These are phyloP conservation scores for Trichophyton mentagrophytes DNA, from an alignment of 2,329 filamentous ascomycete genomes.

Conservation along the genomic window DNA sequence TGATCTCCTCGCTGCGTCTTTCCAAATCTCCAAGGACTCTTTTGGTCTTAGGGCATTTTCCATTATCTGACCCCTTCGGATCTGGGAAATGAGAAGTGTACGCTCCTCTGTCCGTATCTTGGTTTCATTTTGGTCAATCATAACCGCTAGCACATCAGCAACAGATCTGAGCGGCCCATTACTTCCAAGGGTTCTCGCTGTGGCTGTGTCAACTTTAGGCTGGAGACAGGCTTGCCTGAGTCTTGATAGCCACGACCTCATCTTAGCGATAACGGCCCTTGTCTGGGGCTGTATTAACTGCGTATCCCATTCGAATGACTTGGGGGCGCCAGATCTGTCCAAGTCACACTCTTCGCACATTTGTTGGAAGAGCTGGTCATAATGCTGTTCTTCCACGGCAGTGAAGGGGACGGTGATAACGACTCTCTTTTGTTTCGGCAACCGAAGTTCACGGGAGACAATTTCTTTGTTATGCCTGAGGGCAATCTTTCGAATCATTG, in stretches of 20 bases:
- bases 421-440: constrained; percentile 74
- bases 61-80: constrained; percentile 63
- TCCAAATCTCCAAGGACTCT: constrained; percentile 60
- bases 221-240: constrained; percentile 76
- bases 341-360: constrained; percentile 62
- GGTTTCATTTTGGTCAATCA: constrained; percentile 75
- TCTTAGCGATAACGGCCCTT: constrained; percentile 47
- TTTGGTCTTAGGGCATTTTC: constrained; percentile 59
- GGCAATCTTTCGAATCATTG: constrained; percentile 58
- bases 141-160: constrained; percentile 71
- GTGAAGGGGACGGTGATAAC: constrained; percentile 86
- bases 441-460: constrained; percentile 61
- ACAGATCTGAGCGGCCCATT: constrained; percentile 64
- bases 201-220: constrained; percentile 62
- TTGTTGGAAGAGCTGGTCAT: constrained; percentile 59
- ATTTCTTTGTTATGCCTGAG: constrained; percentile 76
- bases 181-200: constrained; percentile 52
- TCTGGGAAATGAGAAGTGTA: constrained; percentile 47
- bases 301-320: constrained; percentile 50
- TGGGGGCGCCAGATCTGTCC: constrained; percentile 49
- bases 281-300: constrained; percentile 30
- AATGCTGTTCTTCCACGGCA: constrained; percentile 81
- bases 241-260: constrained; percentile 66
- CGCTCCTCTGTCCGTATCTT: constrained; percentile 57
- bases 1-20: constrained; percentile 41